phyloP scores from a whole-genome alignment of 2,329 filamentous ascomycete species.

The Phialophora macrospora region DNA sequence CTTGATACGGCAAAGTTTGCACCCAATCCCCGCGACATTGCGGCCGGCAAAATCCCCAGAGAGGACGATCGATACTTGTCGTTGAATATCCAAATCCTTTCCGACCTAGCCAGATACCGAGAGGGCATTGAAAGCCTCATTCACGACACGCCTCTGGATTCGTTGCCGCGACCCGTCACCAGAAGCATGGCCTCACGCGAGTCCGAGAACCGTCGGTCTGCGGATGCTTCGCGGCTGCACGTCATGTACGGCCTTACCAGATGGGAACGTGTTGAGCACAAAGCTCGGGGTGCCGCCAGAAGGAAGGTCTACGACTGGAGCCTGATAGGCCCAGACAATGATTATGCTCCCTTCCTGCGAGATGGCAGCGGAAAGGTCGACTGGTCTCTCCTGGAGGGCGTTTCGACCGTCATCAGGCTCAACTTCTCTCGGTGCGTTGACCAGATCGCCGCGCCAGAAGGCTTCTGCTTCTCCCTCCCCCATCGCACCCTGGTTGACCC shows the following conservation, averaged over 20 bases:
- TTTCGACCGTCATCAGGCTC: slow-evolving; percentile 32
- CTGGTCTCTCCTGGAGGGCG: slow-evolving; percentile 37
- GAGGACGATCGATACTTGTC: slow-evolving; percentile 35
- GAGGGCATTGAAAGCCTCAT: slow-evolving; percentile 32
- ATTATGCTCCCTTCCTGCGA: slow-evolving; percentile 37
- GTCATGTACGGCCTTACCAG: slow-evolving; percentile 37
- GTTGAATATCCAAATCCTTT: slow-evolving; percentile 33
- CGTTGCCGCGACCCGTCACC: slow-evolving; percentile 20
- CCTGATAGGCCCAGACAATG: slow-evolving; percentile 28
- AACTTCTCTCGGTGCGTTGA: slow-evolving; percentile 35
- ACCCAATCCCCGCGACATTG: slow-evolving; percentile 30
- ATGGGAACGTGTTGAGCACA: slow-evolving; percentile 32
- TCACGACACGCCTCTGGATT: slow-evolving; percentile 16
- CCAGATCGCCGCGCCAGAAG: slow-evolving; percentile 33
- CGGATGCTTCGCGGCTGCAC: slow-evolving; percentile 35
- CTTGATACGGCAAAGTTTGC: slow-evolving; percentile 37
- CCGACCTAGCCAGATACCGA: slow-evolving; percentile 20
- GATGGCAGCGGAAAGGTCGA: slow-evolving; percentile 37
- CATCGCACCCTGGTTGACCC: slow-evolving; percentile 35
- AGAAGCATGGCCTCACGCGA: slow-evolving; percentile 25
- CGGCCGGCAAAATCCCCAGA: slow-evolving; percentile 24
- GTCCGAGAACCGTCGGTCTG: slow-evolving; percentile 27
- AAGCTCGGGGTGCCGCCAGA: slow-evolving; percentile 31
- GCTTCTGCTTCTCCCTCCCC: slow-evolving; percentile 38
- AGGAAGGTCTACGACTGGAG: slow-evolving; percentile 38